phyloP scores from a whole-genome alignment of 2,329 filamentous ascomycete genomes.

The Basipetospora chlamydospora region DNA sequence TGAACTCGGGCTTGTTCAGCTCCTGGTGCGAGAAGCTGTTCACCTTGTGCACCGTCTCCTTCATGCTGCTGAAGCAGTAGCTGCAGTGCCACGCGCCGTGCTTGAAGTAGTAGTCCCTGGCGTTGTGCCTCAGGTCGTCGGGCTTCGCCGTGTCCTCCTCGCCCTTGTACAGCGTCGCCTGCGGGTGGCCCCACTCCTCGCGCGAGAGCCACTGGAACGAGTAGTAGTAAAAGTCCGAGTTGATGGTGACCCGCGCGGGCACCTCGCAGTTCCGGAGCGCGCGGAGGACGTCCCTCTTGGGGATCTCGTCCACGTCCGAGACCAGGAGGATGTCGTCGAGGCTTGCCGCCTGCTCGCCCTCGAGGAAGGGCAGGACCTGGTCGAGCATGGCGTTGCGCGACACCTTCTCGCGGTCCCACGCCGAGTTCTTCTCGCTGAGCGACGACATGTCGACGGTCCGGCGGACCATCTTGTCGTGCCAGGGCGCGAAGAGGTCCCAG shows the following conservation, averaged over 20 bases:
- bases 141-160: constrained; percentile 36
- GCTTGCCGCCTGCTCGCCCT: constrained; percentile 24
- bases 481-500: constrained; percentile 35
- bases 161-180: constrained; percentile 38
- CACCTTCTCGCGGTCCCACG: constrained; percentile 38
- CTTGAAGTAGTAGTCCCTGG: constrained; percentile 23
- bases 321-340: constrained; percentile 42
- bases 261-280: constrained; percentile 35
- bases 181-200: constrained; percentile 36
- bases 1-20: constrained; percentile 23
- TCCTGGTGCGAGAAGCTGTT: constrained; percentile 36
- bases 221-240: constrained; percentile 41
- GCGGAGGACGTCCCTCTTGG: constrained; percentile 35
- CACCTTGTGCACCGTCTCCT: constrained; percentile 40
- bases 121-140: constrained; percentile 34
- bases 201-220: constrained; percentile 34
- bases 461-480: constrained; percentile 46
- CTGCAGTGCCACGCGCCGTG: constrained; percentile 49
- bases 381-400: constrained; percentile 42
- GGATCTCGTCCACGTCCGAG: constrained; percentile 47
- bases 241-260: constrained; percentile 35
- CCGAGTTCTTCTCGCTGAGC: constrained; percentile 8
- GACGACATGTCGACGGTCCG: constrained; percentile 14
- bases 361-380: constrained; percentile 37
- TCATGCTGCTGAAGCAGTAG: constrained; percentile 42